Evolutionary conservation across 768 basidiomycete genomes (phyloP).

Genomic region (Amanita exitialis): DNA sequence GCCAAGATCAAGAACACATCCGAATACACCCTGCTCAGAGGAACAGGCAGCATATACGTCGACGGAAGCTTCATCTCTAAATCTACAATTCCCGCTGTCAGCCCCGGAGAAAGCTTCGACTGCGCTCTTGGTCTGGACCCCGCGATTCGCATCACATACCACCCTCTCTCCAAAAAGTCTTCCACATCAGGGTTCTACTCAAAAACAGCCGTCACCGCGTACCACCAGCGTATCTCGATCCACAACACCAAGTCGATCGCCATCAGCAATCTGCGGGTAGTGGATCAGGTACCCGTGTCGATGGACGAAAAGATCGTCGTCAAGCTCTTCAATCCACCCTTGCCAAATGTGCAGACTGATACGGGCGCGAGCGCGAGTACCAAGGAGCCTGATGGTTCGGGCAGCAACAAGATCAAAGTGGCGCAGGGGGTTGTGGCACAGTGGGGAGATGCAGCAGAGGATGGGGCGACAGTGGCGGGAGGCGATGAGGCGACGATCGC

Average conservation of each 20-base stretch:
- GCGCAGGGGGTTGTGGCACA: constrained; percentile 17
- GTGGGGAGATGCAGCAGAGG: constrained; percentile 17
- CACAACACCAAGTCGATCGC: constrained; percentile 22
- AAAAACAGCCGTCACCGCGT: constrained; percentile 19
- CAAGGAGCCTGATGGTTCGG: neutral
- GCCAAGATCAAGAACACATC: constrained; percentile 28
- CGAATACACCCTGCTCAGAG: constrained; percentile 25
- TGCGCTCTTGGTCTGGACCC: constrained; percentile 31
- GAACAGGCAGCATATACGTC: constrained; percentile 27
- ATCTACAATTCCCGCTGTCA: constrained; percentile 21
- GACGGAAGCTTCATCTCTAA: constrained; percentile 31
- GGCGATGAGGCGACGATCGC: constrained; percentile 16
- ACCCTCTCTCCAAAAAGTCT: constrained; percentile 22
- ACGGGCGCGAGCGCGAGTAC: neutral
- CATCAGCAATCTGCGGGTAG: constrained; percentile 17
- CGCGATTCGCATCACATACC: constrained; percentile 27
- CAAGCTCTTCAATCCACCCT: constrained; percentile 19
- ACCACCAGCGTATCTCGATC: constrained; percentile 26
- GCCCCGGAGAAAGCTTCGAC: constrained; percentile 29
- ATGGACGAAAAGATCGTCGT: constrained; percentile 21
- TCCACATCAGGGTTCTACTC: constrained; percentile 23
- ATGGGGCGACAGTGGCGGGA: constrained; percentile 7
- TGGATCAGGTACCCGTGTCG: constrained; percentile 27
- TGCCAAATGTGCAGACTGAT: constrained; percentile 6
- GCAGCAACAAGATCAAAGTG: constrained; percentile 12